Conservation (phyloP, 2,329 filamentous ascomycete genomes). For the Scleromitrula shiraiana region DNA sequence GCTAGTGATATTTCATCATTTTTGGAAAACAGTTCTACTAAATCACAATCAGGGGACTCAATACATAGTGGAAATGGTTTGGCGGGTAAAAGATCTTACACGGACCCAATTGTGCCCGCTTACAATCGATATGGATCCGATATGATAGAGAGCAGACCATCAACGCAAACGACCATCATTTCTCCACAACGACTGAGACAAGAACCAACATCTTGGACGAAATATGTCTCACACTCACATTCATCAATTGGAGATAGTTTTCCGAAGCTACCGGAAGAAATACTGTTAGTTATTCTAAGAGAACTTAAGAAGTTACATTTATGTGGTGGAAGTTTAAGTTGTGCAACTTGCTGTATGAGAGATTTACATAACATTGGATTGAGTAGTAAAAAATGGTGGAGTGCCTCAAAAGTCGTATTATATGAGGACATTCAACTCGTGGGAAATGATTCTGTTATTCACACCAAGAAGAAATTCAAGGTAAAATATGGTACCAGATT, state of each 20-base stretch:
- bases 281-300: slow-evolving; percentile 48
- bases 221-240: slow-evolving; percentile 1
- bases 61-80: not conserved
- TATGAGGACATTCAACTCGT: slow-evolving; percentile 52
- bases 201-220: slow-evolving; percentile 14
- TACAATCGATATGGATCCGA: slow-evolving; percentile 13
- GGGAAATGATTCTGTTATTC: slow-evolving; percentile 43
- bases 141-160: slow-evolving; percentile 7
- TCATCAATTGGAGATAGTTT: slow-evolving; percentile 43
- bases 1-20: slow-evolving; percentile 19
- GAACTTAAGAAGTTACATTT: slow-evolving; percentile 47
- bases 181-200: slow-evolving; percentile 4
- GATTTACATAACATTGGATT: slow-evolving; percentile 46
- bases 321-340: slow-evolving; percentile 40
- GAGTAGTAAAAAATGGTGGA: slow-evolving; percentile 44
- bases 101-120: slow-evolving; percentile 14
- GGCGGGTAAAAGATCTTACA: slow-evolving; percentile 6
- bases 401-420: slow-evolving; percentile 33
- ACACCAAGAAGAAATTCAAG: slow-evolving; percentile 50
- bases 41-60: slow-evolving; percentile 7
- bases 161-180: slow-evolving; percentile 1
- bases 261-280: slow-evolving; percentile 48
- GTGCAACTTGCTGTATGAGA: slow-evolving; percentile 58
- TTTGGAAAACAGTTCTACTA: not conserved
- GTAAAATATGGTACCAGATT: slow-evolving; percentile 44